Evolutionary conservation across 2,329 filamentous ascomycete genomes (phyloP), one percentile per base, ranked within the genome.

Genomic region (Xylariaceae sp.): DNA sequence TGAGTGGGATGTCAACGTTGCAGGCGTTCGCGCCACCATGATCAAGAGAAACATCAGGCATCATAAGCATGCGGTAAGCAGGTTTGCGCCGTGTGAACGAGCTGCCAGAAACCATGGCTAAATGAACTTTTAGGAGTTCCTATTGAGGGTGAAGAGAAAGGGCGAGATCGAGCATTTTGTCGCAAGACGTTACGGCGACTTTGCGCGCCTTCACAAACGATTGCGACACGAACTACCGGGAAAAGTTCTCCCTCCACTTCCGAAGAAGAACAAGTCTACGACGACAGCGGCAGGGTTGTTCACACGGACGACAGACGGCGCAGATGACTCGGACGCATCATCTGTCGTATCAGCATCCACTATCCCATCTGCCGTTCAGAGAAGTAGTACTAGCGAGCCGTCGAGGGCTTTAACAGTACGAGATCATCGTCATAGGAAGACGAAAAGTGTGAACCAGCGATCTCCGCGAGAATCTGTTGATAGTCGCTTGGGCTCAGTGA

Each of bases 1-100:
- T 72, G 91, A 92, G 35, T 97, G 94, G 94, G 94, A 97, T 73
- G 86, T 97, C 66, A 99, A 99, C 72, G 88, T 99, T 53, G 90
- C 93, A 9, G 92, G 88, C 47, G 94, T 97, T 53, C 84, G 92
- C 63, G 86, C 90, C 30, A 88, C 85, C 1, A 87, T 86, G 6
- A 80, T 92, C 55, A 96, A 93, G 80, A 86, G 92, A 69, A 96
- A 91, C 61, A 86, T 97, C 34, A 82, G 93, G 60, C 87, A 94
- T 69, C 94, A 97, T 73, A 90, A 92, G 68, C 93, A 97, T 78
- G 91, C 94, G 56, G 90, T 91, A 77, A 75, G 87, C 77, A 30
- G 13, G 45, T 6, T 13, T 39, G 23, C 39, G 1, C 8, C 3
- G 23, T 1, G 23, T 30, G 23, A 30, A 30, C 23, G 23, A 30